Evolutionary conservation across 1,284 basidiomycete genomes (phyloP).

Genomic region (Moesziomyces sp.): DNA sequence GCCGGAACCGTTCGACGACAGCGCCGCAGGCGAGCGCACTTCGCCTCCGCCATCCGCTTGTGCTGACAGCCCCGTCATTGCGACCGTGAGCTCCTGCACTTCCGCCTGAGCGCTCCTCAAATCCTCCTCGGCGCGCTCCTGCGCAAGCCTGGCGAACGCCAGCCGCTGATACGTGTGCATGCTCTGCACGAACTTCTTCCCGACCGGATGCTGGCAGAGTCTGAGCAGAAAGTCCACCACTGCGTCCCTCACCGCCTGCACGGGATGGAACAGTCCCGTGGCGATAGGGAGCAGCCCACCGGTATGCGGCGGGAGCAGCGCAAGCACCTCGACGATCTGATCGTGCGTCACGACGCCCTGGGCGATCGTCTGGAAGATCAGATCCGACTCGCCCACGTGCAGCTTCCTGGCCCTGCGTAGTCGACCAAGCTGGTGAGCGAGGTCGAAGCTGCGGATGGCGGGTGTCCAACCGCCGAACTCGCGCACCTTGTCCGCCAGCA

Average conservation of each 20-base stretch:
- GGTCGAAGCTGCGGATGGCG: slow-evolving; percentile 77
- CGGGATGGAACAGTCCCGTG: slow-evolving; percentile 89
- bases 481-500: slow-evolving; percentile 58
- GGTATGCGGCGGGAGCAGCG: slow-evolving; percentile 79
- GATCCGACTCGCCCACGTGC: slow-evolving; percentile 75
- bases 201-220: slow-evolving; percentile 70
- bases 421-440: slow-evolving; percentile 78
- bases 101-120: slow-evolving; percentile 7
- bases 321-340: slow-evolving; percentile 86
- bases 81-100: slow-evolving; percentile 20
- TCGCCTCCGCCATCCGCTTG: slow-evolving; percentile 7
- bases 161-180: slow-evolving; percentile 93
- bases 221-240: slow-evolving; percentile 74
- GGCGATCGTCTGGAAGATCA: slow-evolving; percentile 80
- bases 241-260: slow-evolving; percentile 77
- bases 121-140: slow-evolving; percentile 51
- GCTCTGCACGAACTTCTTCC: slow-evolving; percentile 81
- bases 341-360: slow-evolving; percentile 73
- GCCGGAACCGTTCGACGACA: slow-evolving; percentile 5
- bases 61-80: neutral
- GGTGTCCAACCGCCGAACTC: slow-evolving; percentile 32
- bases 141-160: slow-evolving; percentile 70
- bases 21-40: slow-evolving; percentile 1
- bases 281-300: slow-evolving; percentile 86
- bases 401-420: slow-evolving; percentile 76